Base-by-base conservation (phyloP, 257 asterid genomes). In the Verbascum thapsus region DNA sequence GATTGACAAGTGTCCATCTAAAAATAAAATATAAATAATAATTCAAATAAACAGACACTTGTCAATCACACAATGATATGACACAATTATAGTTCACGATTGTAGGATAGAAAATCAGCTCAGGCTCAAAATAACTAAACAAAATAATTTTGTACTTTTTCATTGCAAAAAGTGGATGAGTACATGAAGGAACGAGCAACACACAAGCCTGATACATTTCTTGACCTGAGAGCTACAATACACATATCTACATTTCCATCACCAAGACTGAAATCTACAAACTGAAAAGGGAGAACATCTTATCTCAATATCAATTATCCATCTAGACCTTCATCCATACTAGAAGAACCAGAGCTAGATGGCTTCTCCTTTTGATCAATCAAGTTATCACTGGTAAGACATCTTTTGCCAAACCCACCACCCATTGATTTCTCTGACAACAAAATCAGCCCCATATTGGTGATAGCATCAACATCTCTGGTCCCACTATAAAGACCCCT, bases 401-500 rank as follows among this genome's bases (percentile, higher is more conserved):
- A 57, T 44, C 65, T 26, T 16, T 65, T 53, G 10, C 38, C 76
- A 58, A 61, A 20, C 34, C 77, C 67, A 26, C 50, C 64, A 20
- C 34, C 53, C 3, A 43, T 8, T 2, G 81, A 57, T 59, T 59
- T 80, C 55, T 76, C 88, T 0, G 87, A 66, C 37, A 83, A 35
- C n/a, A 76, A 64, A 32, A 66, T 72, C 64, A 84, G 49, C 40
- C 85, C 82, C 75, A 78, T 73, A 35, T 53, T 70, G 7, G 76
- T 38, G 7, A 72, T 43, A 15, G 85, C 80, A 60, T 61, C 85
- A 13, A 81, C 72, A 32, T 80, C 92, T 48, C 64, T 70, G 3
- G 75, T 75, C 38, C 95, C 96, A 38, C 76, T 59, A 51, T 86
- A 91, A 4, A 86, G 73, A 16, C 96, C n/a, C n/a, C n/a, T n/a